These are phyloP conservation scores for Pseudohalonectria lignicola DNA, from an alignment of 2,329 filamentous ascomycete genomes.

Conservation along the genomic window DNA sequence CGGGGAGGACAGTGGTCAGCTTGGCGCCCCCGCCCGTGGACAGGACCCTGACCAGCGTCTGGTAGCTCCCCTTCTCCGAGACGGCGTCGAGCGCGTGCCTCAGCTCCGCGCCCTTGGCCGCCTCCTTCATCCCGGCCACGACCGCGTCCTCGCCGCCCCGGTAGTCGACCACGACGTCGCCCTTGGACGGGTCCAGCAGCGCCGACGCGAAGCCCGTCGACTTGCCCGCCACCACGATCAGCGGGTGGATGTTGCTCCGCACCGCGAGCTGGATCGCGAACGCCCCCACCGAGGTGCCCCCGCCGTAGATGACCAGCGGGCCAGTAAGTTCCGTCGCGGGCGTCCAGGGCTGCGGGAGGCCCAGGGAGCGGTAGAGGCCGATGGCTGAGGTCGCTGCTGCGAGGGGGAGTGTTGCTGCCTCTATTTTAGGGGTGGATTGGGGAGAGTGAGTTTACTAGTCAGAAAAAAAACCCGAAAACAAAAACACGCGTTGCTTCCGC, in stretches of 20 bases:
- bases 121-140: constrained; percentile 29
- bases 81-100: constrained; percentile 47
- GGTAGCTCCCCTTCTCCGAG: constrained; percentile 35
- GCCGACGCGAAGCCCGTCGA: constrained; percentile 36
- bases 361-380: constrained; percentile 33
- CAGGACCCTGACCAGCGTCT: constrained; percentile 30
- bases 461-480: too few species aligned
- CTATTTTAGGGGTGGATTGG: constrained; percentile 12
- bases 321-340: constrained; percentile 14
- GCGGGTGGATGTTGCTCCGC: constrained; percentile 45
- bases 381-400: constrained; percentile 42
- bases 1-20: constrained; percentile 25
- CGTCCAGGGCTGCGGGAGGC: constrained; percentile 36
- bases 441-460: too few species aligned
- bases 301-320: constrained; percentile 40
- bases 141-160: constrained; percentile 42
- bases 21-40: constrained; percentile 21
- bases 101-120: constrained; percentile 27
- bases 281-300: constrained; percentile 18
- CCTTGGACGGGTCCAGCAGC: constrained; percentile 39
- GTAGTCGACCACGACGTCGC: constrained; percentile 51
- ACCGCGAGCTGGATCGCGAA: constrained; percentile 3
- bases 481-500: too few species aligned
- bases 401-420: constrained; percentile 45
- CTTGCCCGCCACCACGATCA: constrained; percentile 48